Conservation (phyloP, 108 stramenopile species). For the Nitzschia inconspicua region DNA sequence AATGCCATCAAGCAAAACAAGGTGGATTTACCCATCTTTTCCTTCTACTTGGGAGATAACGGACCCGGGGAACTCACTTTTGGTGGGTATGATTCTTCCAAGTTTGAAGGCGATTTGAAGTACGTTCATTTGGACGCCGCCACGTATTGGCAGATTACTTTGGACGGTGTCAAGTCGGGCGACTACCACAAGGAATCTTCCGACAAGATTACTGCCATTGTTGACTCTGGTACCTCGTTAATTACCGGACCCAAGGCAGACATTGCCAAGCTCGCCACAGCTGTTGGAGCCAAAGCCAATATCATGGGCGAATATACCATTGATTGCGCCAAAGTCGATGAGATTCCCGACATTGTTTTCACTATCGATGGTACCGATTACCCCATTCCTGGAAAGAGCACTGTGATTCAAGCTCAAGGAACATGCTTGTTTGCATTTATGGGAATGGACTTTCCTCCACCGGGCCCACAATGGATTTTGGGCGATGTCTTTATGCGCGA, state of each 20-base stretch:
- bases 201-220: slow-evolving; percentile 76
- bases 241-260: slow-evolving; percentile 84
- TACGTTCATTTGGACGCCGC: slow-evolving; percentile 70
- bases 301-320: slow-evolving; percentile 93
- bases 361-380: slow-evolving; percentile 79
- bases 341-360: slow-evolving; percentile 78
- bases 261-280: slow-evolving; percentile 64
- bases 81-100: slow-evolving; percentile 87
- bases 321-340: slow-evolving; percentile 70
- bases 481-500: slow-evolving; percentile 99
- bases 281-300: slow-evolving; percentile 85
- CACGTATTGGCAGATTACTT: slow-evolving; percentile 90
- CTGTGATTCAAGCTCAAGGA: slow-evolving; percentile 84
- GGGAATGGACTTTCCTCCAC: slow-evolving; percentile 85
- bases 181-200: slow-evolving; percentile 18
- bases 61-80: slow-evolving; percentile 92
- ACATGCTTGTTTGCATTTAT: slow-evolving; percentile 94
- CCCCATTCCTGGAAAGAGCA: slow-evolving; percentile 70
- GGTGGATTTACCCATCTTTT: slow-evolving; percentile 82
- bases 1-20: slow-evolving; percentile 84
- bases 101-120: slow-evolving; percentile 72
- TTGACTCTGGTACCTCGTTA: slow-evolving; percentile 95
- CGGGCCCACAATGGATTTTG: slow-evolving; percentile 93
- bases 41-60: slow-evolving; percentile 95
- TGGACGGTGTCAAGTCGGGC: slow-evolving; percentile 69